A percentile compares a stretch with the other conserved stretches of the same genome.
phyloP scores from a whole-genome alignment of 2,329 filamentous ascomycete genomes.

The Ambrosiella beaveri region DNA sequence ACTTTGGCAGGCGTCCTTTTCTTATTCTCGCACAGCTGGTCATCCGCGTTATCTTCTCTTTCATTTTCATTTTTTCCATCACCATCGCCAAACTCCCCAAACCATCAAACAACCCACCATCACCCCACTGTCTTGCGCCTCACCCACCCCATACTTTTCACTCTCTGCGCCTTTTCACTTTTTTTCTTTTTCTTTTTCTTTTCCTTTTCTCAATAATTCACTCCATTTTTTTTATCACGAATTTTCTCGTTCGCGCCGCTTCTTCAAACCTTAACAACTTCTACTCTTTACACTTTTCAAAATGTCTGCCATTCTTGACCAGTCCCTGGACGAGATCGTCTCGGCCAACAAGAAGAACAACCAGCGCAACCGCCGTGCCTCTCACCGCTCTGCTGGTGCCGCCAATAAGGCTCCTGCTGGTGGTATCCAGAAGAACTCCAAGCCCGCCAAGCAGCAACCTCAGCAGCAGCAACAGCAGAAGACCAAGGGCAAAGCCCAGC shows the following conservation, averaged over 20 bases:
- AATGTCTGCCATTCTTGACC: conserved; percentile 92
- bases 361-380: conserved; percentile 37
- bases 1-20: neutral
- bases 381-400: conserved; percentile 31
- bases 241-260: neutral
- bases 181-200: neutral
- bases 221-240: conserved; percentile 1
- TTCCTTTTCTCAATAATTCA: neutral
- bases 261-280: conserved; percentile 1
- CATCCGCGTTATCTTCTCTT: conserved; percentile 4
- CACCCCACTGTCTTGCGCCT: conserved; percentile 15
- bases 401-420: conserved; percentile 55
- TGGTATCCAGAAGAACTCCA: conserved; percentile 67
- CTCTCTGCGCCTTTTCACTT: conserved; percentile 1
- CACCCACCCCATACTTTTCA: conserved; percentile 6
- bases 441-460: conserved; percentile 33
- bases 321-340: conserved; percentile 95
- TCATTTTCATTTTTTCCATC: conserved; percentile 8
- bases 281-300: conserved; percentile 21
- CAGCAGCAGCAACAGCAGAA: conserved; percentile 31
- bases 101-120: conserved; percentile 9
- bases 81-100: conserved; percentile 8
- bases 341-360: conserved; percentile 47
- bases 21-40: neutral
- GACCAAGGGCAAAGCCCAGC: conserved; percentile 19